Evolutionary conservation across 257 asterid genomes (phyloP), one percentile per base, ranked within the genome.

Genomic region (Solanum gracilifrons): DNA sequence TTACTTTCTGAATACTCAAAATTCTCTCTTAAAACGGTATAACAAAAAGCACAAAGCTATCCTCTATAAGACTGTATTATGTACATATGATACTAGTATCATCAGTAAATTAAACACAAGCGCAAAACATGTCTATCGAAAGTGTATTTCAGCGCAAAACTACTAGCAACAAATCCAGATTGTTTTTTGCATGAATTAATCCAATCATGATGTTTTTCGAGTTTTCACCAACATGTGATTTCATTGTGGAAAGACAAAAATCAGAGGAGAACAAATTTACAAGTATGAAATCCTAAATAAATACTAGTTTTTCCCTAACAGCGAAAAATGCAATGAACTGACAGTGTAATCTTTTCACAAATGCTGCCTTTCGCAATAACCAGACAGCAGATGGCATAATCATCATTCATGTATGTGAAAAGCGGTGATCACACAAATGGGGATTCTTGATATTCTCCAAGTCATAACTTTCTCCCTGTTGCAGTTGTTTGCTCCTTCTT

Each of bases 271-370:
- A 55, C 68, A 85, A 13, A 23, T 73, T 62, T 46, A 21, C 48
- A 51, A 64, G 88, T 46, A 29, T 31, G 36, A 83, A 87, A 87
- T 85, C 88, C 90, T 89, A 88, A 85, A 35, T 87, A 87, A 86
- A 88, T 82, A 90, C 89, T 55, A 58, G 90, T 31, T 58, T 72
- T 71, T 31, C 35, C 79, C 76, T 85, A 48, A 60, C 82, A 79
- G 55, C 86, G 37, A 27, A 82, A 58, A 88, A 41, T 55, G 86
- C 36, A 69, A 41, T 82, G 66, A 85, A 86, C 64, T 2, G 88
- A 55, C n/a, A 31, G 86, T 51, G 87, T 29, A 85, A 86, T 82
- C 71, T 74, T 58, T 23, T 85, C 72, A 18, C 48, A 68, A 21
- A 72, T 33, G 33, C 84, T 33, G n/a, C 58, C n/a, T 86, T 87